A percentile compares a stretch with the other conserved stretches of the same genome.
Evolutionary conservation across 192 early-diverging fungal species (phyloP).

Genomic region (Spizellomyces sp.): DNA sequence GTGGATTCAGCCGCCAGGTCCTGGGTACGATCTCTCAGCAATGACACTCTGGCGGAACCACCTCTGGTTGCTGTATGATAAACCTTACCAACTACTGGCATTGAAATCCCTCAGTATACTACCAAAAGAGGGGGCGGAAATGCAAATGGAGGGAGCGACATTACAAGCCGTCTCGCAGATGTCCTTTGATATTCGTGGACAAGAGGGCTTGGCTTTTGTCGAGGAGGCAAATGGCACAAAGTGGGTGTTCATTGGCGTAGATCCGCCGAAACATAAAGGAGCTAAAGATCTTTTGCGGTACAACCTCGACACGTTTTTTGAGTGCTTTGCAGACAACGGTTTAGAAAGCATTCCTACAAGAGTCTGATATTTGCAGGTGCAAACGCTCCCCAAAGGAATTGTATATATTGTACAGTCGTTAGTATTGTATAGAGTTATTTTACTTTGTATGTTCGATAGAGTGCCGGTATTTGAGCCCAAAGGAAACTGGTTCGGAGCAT

Average conservation of each 20-base stretch:
- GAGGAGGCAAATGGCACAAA: conserved; percentile 18
- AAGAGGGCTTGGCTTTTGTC: conserved; percentile 31
- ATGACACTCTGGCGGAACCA: conserved; percentile 21
- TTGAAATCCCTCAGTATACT: not conserved
- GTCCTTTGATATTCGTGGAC: conserved; percentile 5
- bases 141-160: not conserved
- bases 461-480: not conserved
- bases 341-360: no score
- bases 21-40: conserved; percentile 23
- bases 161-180: not conserved
- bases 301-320: conserved; percentile 20
- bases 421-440: no score
- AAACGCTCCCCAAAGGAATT: no score
- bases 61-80: conserved; percentile 35
- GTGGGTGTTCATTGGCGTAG: conserved; percentile 31
- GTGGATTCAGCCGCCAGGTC: conserved; percentile 25
- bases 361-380: no score
- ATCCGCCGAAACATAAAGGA: conserved; percentile 34
- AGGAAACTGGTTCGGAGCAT: not conserved
- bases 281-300: conserved; percentile 23
- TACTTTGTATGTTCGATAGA: not conserved
- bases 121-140: not conserved
- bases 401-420: no score
- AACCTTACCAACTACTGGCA: conserved; percentile 8
- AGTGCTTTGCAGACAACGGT: conserved; percentile 6